Conservation (phyloP, 805 yeast species). For the Deakozyma indianensis region DNA sequence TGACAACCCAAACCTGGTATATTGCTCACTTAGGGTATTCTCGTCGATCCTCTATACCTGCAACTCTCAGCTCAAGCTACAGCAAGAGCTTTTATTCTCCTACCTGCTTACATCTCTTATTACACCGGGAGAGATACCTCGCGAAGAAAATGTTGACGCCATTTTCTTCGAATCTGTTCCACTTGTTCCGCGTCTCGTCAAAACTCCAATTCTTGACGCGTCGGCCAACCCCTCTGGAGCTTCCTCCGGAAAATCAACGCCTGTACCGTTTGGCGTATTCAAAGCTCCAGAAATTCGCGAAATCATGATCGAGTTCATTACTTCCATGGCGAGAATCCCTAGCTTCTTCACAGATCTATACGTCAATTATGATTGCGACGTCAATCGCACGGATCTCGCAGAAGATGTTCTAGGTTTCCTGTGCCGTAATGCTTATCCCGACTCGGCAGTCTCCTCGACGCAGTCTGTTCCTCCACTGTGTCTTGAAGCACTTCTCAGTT, state of each 20-base stretch:
- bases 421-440: constrained; percentile 71
- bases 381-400: constrained; percentile 70
- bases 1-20: constrained; percentile 60
- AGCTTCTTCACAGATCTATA: constrained; percentile 61
- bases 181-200: constrained; percentile 35
- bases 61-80: constrained; percentile 55
- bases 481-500: constrained; percentile 69
- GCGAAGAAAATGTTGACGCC: constrained; percentile 23
- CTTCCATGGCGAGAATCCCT: constrained; percentile 49
- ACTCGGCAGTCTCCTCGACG: constrained; percentile 64
- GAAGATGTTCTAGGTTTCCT: constrained; percentile 52
- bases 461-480: constrained; percentile 88
- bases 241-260: constrained; percentile 4
- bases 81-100: constrained; percentile 45
- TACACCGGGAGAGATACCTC: constrained; percentile 23
- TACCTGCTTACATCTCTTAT: constrained; percentile 24
- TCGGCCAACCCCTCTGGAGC: constrained; percentile 9
- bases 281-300: constrained; percentile 40
- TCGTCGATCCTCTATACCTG: constrained; percentile 56
- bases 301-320: constrained; percentile 67
- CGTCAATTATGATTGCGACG: constrained; percentile 79
- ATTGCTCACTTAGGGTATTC: constrained; percentile 62
- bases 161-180: constrained; percentile 27
- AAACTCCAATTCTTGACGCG: constrained; percentile 32
- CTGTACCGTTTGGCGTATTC: constrained; percentile 9